Evolutionary conservation across 2,329 filamentous ascomycete genomes (phyloP), one percentile per base, ranked within the genome.

Genomic region (Trichoderma sp.): DNA sequence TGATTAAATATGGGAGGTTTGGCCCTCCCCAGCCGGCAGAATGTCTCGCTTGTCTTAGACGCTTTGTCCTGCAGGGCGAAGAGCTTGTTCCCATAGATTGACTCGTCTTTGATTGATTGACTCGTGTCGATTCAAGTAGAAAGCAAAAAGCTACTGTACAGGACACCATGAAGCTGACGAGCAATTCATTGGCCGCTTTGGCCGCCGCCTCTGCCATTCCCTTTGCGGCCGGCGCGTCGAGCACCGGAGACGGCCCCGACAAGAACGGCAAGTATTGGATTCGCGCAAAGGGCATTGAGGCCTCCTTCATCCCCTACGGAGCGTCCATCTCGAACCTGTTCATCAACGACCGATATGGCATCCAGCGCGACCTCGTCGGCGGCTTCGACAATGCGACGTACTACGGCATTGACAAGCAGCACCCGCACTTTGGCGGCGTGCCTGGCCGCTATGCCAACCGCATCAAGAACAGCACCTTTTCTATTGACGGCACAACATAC

Each of bases 391-490:
- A 93, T 76, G 91, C 91, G 57, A 87, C 82, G 64, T 88, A 91
- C 80, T 94, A 94, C 80, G 80, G 79, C 70, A 77, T 88, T 60
- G 90, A 92, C 78, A 80, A 80, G 70, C 82, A 86, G 71, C 91
- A 94, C 78, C 88, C 87, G 62, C 91, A 93, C 82, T 89, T 91
- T 72, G 92, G 91, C 70, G 83, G 88, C 74, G 88, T 94, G 0
- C 91, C 91, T 0, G 91, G 91, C 58, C 89, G 92, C 68, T 94
- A 94, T 77, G 92, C 92, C 70, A 94, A 94, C 79, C 89, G 92
- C 72, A 94, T 94, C 83, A 89, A 88, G 83, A 93, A 94, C 83
- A 89, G 87, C 78, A 90, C 86, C 6, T 93, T 93, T 75, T 84
- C 82, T 70, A 87, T 93, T 69, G 90, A 92, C 73, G 90, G 89